Evolutionary conservation across 2,329 filamentous ascomycete genomes (phyloP).

Genomic region (Exophiala phaeomuriformis): DNA sequence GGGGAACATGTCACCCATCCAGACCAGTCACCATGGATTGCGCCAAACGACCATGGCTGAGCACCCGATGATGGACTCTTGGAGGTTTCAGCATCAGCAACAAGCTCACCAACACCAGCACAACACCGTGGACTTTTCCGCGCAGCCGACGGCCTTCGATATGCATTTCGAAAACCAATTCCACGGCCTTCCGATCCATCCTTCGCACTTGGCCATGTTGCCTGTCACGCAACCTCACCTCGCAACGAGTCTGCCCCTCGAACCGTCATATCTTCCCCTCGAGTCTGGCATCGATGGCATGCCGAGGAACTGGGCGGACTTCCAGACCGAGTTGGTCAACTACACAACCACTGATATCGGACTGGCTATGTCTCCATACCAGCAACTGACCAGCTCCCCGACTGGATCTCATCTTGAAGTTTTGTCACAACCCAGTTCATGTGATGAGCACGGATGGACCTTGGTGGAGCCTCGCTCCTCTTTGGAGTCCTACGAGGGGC

Average conservation of each 20-base stretch:
- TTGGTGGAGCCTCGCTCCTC: conserved; percentile 69
- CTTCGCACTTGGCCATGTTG: conserved; percentile 47
- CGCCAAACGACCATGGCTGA: conserved; percentile 38
- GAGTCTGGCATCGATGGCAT: conserved; percentile 56
- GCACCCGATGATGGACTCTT: conserved; percentile 42
- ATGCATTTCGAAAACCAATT: conserved; percentile 50
- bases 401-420: conserved; percentile 79
- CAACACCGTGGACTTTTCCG: conserved; percentile 15
- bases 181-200: conserved; percentile 44
- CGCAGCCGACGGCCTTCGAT: conserved; percentile 43
- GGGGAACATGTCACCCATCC: conserved; percentile 39
- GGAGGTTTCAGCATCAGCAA: conserved; percentile 35
- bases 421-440: conserved; percentile 70
- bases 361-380: conserved; percentile 38
- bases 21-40: conserved; percentile 37
- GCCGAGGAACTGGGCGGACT: conserved; percentile 69
- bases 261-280: conserved; percentile 52
- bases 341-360: conserved; percentile 45
- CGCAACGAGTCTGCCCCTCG: conserved; percentile 54
- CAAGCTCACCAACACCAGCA: conserved; percentile 23
- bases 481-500: conserved; percentile 58
- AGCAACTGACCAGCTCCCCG: conserved; percentile 55
- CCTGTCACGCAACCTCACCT: conserved; percentile 56
- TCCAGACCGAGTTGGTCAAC: conserved; percentile 61
- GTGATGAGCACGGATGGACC: conserved; percentile 79